Evolutionary conservation across 257 asterid species (phyloP).

Genomic region (Petrea volubilis): DNA sequence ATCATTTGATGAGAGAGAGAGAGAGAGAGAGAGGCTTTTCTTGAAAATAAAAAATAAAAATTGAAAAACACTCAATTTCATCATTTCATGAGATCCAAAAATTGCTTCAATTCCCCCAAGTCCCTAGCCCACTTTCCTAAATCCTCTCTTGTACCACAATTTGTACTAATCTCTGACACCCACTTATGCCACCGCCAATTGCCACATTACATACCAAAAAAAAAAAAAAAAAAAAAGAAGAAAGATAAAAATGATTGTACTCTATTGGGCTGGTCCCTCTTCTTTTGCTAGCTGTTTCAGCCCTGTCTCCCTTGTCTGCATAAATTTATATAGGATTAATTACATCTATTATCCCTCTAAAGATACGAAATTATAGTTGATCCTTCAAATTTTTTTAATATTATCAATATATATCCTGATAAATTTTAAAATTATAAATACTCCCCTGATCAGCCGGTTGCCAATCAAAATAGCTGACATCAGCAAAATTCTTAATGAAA

Average conservation of each 20-base stretch:
- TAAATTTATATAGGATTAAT: too few species aligned
- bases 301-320: constrained; percentile 32
- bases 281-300: constrained; percentile 40
- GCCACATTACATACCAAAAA: neutral
- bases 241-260: neutral
- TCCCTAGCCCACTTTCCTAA: neutral
- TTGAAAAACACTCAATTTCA: neutral
- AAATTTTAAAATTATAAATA: too few species aligned
- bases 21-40: neutral
- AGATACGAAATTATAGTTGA: too few species aligned
- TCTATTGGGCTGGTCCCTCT: constrained; percentile 30
- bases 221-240: neutral
- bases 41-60: neutral
- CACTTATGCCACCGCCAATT: constrained; percentile 32
- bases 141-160: constrained; percentile 25
- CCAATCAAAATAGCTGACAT: too few species aligned
- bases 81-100: constrained; percentile 11
- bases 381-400: too few species aligned
- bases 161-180: constrained; percentile 30
- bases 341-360: too few species aligned
- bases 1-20: too few species aligned
- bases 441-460: too few species aligned
- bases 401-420: too few species aligned
- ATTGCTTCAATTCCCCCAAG: too few species aligned
- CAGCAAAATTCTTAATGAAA: too few species aligned